Evolutionary conservation across 2,329 filamentous ascomycete genomes (phyloP), one percentile per base, ranked within the genome.

Genomic region (Pseudopithomyces maydicus): DNA sequence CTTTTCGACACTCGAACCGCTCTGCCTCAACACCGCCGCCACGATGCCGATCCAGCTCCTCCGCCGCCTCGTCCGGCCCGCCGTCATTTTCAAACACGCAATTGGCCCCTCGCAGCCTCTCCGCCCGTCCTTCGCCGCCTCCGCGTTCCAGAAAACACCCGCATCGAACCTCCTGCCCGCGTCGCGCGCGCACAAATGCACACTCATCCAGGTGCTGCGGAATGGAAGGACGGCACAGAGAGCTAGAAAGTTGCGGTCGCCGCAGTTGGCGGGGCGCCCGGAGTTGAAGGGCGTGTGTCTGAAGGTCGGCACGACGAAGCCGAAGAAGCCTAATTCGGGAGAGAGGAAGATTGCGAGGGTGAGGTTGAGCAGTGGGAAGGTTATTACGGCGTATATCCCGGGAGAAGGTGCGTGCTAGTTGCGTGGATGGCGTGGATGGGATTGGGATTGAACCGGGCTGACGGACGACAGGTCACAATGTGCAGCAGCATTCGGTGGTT

Each of bases 311-410:
- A 91, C 93, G 68, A 92, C 90, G 68, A 92, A 95, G 72, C 95
- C 95, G 55, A 99, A 99, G 88, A 99, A 99, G 80, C 95, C 95
- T 64, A 99, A 99, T 79, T 99, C 95, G 26, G 95, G 93, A 54
- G 92, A 98, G 83, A 85, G 95, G 62, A 99, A 99, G 83, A 95
- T 92, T 56, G 94, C 94, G 2, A 91, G 94, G 82, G 89, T 99
- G 19, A 84, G 93, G 66, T 81, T 99, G 74, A 95, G 90, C 58
- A 93, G 87, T 62, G 95, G 95, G 54, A 91, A 88, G 73, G 85
- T 96, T 57, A 84, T 99, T 61, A 97, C 92, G 57, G 91, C 91
- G 23, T 98, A 97, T 81, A 97, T 99, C 72, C 92, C 93, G 33
- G 95, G 95, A 51, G 94, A 98, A 85, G 94, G 85, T 87, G 48